phyloP scores from a whole-genome alignment of 1,284 basidiomycete genomes.

The Cryptococcus wingfieldii region DNA sequence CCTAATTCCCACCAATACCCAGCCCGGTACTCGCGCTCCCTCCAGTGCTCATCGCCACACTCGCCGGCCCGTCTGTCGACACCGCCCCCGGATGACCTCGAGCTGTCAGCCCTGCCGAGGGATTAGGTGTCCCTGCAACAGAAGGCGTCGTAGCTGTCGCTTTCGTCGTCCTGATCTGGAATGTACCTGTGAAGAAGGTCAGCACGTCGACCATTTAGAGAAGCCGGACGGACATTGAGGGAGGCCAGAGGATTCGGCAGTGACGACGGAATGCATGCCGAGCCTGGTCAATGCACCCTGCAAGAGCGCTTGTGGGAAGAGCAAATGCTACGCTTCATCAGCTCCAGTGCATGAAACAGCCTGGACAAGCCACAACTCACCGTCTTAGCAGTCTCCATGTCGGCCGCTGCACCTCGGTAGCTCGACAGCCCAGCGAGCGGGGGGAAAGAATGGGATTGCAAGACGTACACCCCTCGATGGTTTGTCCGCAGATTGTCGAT shows the following conservation, averaged over 20 bases:
- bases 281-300: constrained; percentile 72
- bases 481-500: constrained; percentile 93
- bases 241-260: constrained; percentile 69
- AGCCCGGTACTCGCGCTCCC: constrained; percentile 15
- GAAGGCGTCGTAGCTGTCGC: constrained; percentile 14
- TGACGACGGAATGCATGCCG: constrained; percentile 68
- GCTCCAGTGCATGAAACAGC: background rate
- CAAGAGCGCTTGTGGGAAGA: constrained; percentile 74
- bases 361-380: constrained; percentile 51
- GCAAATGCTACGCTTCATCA: constrained; percentile 59
- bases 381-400: constrained; percentile 64
- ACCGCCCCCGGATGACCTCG: background rate
- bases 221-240: constrained; percentile 66
- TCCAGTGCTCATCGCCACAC: background rate
- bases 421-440: constrained; percentile 74
- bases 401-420: constrained; percentile 63
- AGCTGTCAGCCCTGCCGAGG: background rate
- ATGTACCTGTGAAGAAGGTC: constrained; percentile 30
- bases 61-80: background rate
- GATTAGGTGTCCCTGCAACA: constrained; percentile 11
- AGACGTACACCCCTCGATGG: constrained; percentile 86
- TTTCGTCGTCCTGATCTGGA: constrained; percentile 42
- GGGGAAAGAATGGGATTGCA: constrained; percentile 86
- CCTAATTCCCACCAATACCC: constrained; percentile 15
- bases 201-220: background rate